Percentiles rank a stretch among this genome's conserved stretches.
Conservation (phyloP, 1,284 basidiomycete species). For the Malassezia arunalokei region DNA sequence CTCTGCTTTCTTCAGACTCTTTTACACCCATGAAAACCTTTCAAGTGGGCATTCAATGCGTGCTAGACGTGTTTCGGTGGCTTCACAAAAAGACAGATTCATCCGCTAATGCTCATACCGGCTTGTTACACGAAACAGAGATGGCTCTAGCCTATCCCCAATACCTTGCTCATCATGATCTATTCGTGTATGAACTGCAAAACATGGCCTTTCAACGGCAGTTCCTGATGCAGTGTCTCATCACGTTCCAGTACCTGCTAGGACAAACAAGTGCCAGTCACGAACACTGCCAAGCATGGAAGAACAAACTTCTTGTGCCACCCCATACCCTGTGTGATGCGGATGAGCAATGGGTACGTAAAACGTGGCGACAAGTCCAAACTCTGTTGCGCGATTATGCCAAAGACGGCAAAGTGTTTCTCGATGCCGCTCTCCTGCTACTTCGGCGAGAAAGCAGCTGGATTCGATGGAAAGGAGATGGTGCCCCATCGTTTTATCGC, state of each 20-base stretch:
- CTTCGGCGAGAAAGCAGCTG: conserved; percentile 31
- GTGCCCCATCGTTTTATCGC: conserved; percentile 36
- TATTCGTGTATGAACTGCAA: conserved; percentile 72
- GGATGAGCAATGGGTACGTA: conserved; percentile 37
- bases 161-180: conserved; percentile 70
- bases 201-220: conserved; percentile 82
- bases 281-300: conserved; percentile 52
- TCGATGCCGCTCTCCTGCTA: conserved; percentile 26
- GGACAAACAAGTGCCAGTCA: conserved; percentile 63
- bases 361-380: conserved; percentile 32
- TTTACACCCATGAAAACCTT: conserved; percentile 6
- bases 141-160: conserved; percentile 56
- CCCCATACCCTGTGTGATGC: conserved; percentile 22
- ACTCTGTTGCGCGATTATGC: conserved; percentile 28
- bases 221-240: conserved; percentile 71
- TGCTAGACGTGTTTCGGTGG: neutral
- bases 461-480: conserved; percentile 39
- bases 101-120: neutral
- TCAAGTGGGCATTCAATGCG: conserved; percentile 2
- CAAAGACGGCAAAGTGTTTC: conserved; percentile 26
- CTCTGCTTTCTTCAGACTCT: neutral
- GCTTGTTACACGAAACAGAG: neutral
- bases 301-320: conserved; percentile 31
- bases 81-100: neutral
- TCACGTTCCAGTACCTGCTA: conserved; percentile 66